Evolutionary conservation across 2,329 filamentous ascomycete species (phyloP), one percentile per base, ranked within the genome.

Genomic region (Lanzia echinophila): DNA sequence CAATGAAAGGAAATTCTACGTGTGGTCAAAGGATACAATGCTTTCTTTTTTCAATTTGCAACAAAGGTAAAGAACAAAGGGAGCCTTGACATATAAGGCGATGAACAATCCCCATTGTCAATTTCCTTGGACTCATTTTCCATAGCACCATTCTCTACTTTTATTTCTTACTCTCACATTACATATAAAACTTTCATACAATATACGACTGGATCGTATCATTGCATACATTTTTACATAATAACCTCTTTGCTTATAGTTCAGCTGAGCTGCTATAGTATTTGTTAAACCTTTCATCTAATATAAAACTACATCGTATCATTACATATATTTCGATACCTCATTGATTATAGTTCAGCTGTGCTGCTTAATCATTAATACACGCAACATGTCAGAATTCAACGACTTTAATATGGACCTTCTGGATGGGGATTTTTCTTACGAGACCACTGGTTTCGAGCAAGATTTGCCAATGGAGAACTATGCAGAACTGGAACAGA

Each of bases 141-240:
- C 24, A 17, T 7, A 28, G 17, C 10, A 36, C 43, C 15, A 19
- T 17, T 50, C 31, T 15, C 39, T 44, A 8, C 8, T 28, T 8
- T 28, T 28, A 8, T 28, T n/a, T 47, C 5, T 48, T 53, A 45
- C 24, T 20, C 36, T 32, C 41, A 34, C 33, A 28, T 20, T 45
- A 47, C 7, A 41, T 38, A 55, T 28, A 4, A 28, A 28, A 28
- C 24, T 28, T 4, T 28, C 24, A 28, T 28, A 4, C 4, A 28
- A 4, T 8, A 28, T 28, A 54, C 57, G 57, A 57, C 57, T 53
- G 57, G 57, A 46, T 59, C 57, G 57, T 57, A 46, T 32, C 24
- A 28, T 28, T 28, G 11, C 22, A 49, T 49, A 38, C n/a, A n/a
- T n/a, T n/a, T n/a, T n/a, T n/a, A n/a, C n/a, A 33, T 24, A 22